These are phyloP conservation scores for Alternaria triticina DNA, from an alignment of 2,329 filamentous ascomycete genomes.

Conservation along the genomic window DNA sequence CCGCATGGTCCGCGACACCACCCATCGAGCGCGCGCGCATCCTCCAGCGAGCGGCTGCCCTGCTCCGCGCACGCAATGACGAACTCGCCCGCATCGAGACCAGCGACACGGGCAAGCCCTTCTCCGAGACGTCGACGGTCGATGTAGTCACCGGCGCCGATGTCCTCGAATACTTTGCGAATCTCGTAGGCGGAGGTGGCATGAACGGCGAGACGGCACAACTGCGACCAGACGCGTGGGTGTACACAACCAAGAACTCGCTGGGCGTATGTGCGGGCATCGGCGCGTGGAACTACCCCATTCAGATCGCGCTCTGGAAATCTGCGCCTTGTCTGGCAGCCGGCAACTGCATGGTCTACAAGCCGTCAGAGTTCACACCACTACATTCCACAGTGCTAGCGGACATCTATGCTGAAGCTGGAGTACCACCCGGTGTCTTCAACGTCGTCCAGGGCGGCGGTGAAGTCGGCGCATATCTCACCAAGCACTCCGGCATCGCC, in stretches of 20 bases:
- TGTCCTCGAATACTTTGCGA: constrained; percentile 85
- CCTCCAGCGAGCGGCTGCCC: constrained; percentile 74
- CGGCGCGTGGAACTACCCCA: constrained; percentile 91
- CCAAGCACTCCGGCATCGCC: constrained; percentile 72
- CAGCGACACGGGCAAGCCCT: constrained; percentile 85
- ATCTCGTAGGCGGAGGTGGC: constrained; percentile 76
- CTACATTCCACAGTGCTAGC: constrained; percentile 80
- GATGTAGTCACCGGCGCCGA: constrained; percentile 85
- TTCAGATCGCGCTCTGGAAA: constrained; percentile 91
- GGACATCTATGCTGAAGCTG: constrained; percentile 77
- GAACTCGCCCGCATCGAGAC: constrained; percentile 81
- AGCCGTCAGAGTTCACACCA: constrained; percentile 85
- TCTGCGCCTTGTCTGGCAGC: constrained; percentile 84
- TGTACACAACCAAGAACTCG: constrained; percentile 82
- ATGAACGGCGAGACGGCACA: constrained; percentile 81
- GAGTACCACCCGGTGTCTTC: constrained; percentile 82
- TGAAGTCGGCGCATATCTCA: constrained; percentile 76
- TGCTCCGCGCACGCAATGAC: constrained; percentile 79
- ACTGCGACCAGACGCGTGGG: constrained; percentile 76
- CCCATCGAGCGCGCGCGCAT: constrained; percentile 77
- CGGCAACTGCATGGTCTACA: constrained; percentile 90
- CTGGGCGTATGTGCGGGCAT: constrained; percentile 86
- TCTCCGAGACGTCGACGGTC: constrained; percentile 81
- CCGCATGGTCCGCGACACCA: constrained; percentile 76
- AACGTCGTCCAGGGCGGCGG: constrained; percentile 85